Conservation (phyloP, 2,329 filamentous ascomycete species). For the Colletotrichum karsti region DNA sequence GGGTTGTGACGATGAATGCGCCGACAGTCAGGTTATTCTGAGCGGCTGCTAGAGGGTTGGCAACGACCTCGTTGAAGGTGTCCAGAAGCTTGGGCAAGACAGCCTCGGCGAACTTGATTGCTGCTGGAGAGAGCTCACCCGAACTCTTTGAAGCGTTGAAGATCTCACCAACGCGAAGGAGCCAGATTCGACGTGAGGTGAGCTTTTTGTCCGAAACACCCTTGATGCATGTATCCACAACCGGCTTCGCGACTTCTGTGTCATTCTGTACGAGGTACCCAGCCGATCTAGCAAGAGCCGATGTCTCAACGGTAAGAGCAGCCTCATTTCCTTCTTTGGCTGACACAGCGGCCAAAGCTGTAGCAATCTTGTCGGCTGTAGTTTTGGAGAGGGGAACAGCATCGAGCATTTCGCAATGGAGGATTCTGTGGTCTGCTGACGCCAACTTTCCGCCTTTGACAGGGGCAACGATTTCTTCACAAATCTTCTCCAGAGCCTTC, state of each 20-base stretch:
- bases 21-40: slow-evolving; percentile 86
- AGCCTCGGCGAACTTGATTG: slow-evolving; percentile 61
- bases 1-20: slow-evolving; percentile 76
- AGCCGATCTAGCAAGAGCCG: slow-evolving; percentile 73
- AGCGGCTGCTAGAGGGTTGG: slow-evolving; percentile 80
- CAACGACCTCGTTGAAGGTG: slow-evolving; percentile 78
- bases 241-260: slow-evolving; percentile 69
- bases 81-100: slow-evolving; percentile 67
- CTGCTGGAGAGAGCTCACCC: slow-evolving; percentile 35
- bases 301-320: slow-evolving; percentile 80
- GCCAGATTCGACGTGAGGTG: slow-evolving; percentile 81
- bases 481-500: slow-evolving; percentile 69
- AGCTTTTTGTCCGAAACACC: slow-evolving; percentile 88
- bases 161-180: slow-evolving; percentile 76
- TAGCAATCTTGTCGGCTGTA: slow-evolving; percentile 72
- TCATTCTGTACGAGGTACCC: slow-evolving; percentile 68
- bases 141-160: slow-evolving; percentile 56
- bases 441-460: slow-evolving; percentile 86
- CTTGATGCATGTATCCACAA: slow-evolving; percentile 78
- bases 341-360: slow-evolving; percentile 73
- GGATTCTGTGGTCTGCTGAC: slow-evolving; percentile 82
- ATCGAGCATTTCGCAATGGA: slow-evolving; percentile 84
- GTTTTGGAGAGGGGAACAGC: slow-evolving; percentile 67
- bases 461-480: slow-evolving; percentile 80
- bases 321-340: slow-evolving; percentile 89